Base-by-base conservation (phyloP, 208 protist genomes). In the Acanthamoeba healyi region DNA sequence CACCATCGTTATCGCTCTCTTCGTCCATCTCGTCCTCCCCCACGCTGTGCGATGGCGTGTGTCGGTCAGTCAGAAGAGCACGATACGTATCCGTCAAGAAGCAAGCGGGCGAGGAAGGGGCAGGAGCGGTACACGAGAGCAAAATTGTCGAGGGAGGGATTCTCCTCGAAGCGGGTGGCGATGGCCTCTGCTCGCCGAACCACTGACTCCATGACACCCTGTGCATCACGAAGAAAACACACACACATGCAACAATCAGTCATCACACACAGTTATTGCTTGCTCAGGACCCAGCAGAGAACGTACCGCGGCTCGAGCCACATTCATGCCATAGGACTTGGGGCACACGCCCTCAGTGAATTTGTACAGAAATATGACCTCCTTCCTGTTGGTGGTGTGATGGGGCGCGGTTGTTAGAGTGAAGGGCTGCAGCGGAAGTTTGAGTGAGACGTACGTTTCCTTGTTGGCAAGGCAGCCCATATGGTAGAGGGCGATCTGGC, bases 331-430 rank as follows among this genome's bases (percentile, higher is more conserved):
- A 87, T 97, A 98, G 49, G 89, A 95, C 63, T 96, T 95, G 44
- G 95, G 95, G 58, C 96, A 97, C 22, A 96, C 87, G 88, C 97
- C 97, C 26, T 90, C 61, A 0, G 84, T 67, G 3, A 97, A 42
- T 63, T 96, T 95, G 79, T 97, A 98, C 40, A 97, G 79, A 67
- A 98, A 97, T 9, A 95, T 96, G 22, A 98, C 96, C 42, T 96
- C 94, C 15, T 77, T 24, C 9, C 82, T 86, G 92, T 38, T n/a
- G 22, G 49, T 32, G 32, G 2, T 15, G 24, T 34, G 61, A n/a
- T n/a, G n/a, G n/a, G 49, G 49, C 15, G 49, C 0, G 49, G 49
- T 24, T 54, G 17, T 3, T 54, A 12, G 22, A 19, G 49, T 54
- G 15, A 3, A 19, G 17, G 15, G 49, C 15, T 54, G 49, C 7